Conservation (phyloP, 2,329 filamentous ascomycete genomes). For the Talaromyces pinophilus region DNA sequence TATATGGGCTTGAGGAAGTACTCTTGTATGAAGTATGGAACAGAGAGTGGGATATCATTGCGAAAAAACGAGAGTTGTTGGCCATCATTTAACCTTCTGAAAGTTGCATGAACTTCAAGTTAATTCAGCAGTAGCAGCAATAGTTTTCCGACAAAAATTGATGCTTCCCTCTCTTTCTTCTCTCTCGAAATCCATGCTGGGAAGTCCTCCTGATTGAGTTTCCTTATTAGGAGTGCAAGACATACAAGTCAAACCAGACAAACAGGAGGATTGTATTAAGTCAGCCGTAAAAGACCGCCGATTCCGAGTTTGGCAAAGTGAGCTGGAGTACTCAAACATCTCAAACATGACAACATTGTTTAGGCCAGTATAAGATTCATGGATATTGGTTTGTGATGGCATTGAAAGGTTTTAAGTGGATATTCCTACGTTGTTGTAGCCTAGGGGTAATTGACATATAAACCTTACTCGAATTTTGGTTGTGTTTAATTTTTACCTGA, state of each 20-base stretch:
- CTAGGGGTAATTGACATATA: background rate
- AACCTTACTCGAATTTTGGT: background rate
- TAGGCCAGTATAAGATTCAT: background rate
- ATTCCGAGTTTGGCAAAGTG: background rate
- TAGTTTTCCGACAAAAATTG: background rate
- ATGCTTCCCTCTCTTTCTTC: too few species aligned
- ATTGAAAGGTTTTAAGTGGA: background rate
- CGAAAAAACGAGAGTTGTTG: background rate
- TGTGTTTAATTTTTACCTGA: background rate
- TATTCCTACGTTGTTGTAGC: background rate
- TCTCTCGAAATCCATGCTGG: too few species aligned
- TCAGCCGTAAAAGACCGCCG: background rate
- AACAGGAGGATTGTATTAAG: background rate
- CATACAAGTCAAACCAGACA: background rate
- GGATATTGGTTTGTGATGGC: background rate
- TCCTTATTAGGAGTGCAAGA: background rate
- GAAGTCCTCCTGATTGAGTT: background rate
- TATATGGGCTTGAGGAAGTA: background rate
- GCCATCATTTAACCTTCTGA: background rate
- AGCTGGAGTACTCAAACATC: background rate
- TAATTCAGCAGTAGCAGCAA: background rate
- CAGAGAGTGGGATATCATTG: background rate
- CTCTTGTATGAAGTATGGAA: background rate
- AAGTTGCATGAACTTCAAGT: background rate
- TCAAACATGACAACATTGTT: background rate